Evolutionary conservation across 495 filamentous ascomycete genomes (phyloP).

Genomic region (Bacidia rubella): DNA sequence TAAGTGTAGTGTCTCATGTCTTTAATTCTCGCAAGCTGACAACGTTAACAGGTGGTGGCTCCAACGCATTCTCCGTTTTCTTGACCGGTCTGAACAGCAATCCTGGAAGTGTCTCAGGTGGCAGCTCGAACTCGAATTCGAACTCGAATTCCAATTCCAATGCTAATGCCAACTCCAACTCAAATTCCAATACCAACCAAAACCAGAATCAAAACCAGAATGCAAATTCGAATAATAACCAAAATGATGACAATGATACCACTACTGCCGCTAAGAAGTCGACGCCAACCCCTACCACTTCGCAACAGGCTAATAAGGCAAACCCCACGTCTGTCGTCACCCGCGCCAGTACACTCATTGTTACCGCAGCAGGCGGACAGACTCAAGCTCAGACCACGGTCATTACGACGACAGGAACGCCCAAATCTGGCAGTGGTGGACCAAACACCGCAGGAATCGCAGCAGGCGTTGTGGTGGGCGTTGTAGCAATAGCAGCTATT

Average conservation of each 20-base stretch:
- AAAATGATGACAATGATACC: neutral
- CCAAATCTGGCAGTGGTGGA: constrained; percentile 17
- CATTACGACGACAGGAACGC: constrained; percentile 9
- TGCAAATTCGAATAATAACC: constrained; percentile 3
- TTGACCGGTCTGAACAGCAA: constrained; percentile 27
- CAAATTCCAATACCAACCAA: too few relatives aligned
- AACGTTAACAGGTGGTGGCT: constrained; percentile 30
- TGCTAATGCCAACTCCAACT: constrained; percentile 12
- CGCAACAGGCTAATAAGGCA: constrained; percentile 1
- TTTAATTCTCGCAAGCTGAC: neutral
- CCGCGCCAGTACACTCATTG: constrained; percentile 26
- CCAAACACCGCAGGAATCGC: constrained; percentile 67
- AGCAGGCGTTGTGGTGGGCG: constrained; percentile 75
- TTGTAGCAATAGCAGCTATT: constrained; percentile 54
- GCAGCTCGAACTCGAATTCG: constrained; percentile 10
- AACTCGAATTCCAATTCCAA: constrained; percentile 13
- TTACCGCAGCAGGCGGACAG: constrained; percentile 24
- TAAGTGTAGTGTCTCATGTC: constrained; percentile 21
- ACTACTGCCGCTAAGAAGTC: neutral
- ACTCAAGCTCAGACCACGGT: constrained; percentile 14
- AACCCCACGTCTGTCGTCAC: constrained; percentile 19
- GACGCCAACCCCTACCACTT: constrained; percentile 5
- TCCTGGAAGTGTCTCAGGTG: constrained; percentile 16
- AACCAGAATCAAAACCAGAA: constrained; percentile 1
- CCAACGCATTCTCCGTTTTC: constrained; percentile 29